Conservation (phyloP, 768 basidiomycete species). For the Chalciporus pseudorubinellus region DNA sequence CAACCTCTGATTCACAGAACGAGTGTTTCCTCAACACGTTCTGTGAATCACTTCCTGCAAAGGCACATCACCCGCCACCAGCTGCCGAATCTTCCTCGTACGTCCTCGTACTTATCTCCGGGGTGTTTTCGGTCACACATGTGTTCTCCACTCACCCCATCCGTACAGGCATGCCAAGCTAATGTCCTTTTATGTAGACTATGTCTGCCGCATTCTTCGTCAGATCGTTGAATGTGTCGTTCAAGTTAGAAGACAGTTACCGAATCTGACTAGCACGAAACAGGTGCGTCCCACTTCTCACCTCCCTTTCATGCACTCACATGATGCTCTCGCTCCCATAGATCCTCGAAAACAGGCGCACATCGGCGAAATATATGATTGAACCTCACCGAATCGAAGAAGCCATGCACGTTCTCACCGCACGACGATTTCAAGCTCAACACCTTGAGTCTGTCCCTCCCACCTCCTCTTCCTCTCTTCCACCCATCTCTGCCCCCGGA, state of each 20-base stretch:
- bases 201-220: slow-evolving; percentile 71
- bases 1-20: too few relatives aligned
- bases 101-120: not conserved
- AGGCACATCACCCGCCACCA: slow-evolving; percentile 46
- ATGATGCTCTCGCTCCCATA: too few relatives aligned
- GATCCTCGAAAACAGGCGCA: slow-evolving; percentile 92
- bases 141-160: too few relatives aligned
- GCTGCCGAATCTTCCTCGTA: slow-evolving; percentile 22
- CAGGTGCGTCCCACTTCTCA: slow-evolving; percentile 65
- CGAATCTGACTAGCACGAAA: slow-evolving; percentile 83
- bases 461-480: not conserved
- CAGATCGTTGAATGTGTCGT: slow-evolving; percentile 85
- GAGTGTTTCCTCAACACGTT: slow-evolving; percentile 90
- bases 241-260: slow-evolving; percentile 78
- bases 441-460: slow-evolving; percentile 1
- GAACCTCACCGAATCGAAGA: slow-evolving; percentile 78
- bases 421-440: slow-evolving; percentile 36
- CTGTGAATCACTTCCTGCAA: slow-evolving; percentile 74
- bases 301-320: too few relatives aligned
- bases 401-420: slow-evolving; percentile 53
- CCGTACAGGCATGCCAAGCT: slow-evolving; percentile 33
- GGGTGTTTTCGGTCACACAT: too few relatives aligned
- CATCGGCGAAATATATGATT: slow-evolving; percentile 78
- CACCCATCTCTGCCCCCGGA: slow-evolving; percentile 8
- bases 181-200: slow-evolving; percentile 68